Evolutionary conservation across 2,329 filamentous ascomycete genomes (phyloP).

Genomic region (Calonectria honghensis): DNA sequence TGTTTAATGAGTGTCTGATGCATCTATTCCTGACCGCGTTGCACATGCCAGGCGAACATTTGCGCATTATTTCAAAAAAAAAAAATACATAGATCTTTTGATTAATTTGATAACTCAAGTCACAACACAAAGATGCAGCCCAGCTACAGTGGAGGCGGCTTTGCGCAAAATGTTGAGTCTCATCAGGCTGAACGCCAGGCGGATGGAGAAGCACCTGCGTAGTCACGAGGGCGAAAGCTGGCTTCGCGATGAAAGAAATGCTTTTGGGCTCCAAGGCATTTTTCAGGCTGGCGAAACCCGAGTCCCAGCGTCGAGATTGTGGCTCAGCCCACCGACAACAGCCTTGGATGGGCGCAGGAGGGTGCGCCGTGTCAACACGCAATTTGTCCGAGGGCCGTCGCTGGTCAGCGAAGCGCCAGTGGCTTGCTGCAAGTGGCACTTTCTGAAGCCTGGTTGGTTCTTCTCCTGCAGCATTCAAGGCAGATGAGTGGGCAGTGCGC

Average conservation of each 20-base stretch:
- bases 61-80: not conserved
- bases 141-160: too few relatives aligned
- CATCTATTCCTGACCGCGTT: not conserved
- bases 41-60: not conserved
- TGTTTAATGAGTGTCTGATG: not conserved
- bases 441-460: not conserved
- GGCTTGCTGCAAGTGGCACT: not conserved
- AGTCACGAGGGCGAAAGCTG: not conserved
- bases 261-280: not conserved
- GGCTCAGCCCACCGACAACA: not conserved
- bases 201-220: not conserved
- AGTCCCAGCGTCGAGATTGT: not conserved
- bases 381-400: too few relatives aligned
- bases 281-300: not conserved
- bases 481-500: not conserved
- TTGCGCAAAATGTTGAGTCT: not conserved
- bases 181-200: not conserved
- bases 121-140: too few relatives aligned
- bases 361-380: not conserved
- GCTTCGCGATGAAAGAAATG: not conserved
- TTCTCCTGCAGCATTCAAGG: not conserved
- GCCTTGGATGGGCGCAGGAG: not conserved
- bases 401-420: not conserved
- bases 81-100: too few relatives aligned
- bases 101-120: not conserved